Evolutionary conservation across 352 stramenopile species (phyloP).

Genomic region (Globisporangium paddicum): DNA sequence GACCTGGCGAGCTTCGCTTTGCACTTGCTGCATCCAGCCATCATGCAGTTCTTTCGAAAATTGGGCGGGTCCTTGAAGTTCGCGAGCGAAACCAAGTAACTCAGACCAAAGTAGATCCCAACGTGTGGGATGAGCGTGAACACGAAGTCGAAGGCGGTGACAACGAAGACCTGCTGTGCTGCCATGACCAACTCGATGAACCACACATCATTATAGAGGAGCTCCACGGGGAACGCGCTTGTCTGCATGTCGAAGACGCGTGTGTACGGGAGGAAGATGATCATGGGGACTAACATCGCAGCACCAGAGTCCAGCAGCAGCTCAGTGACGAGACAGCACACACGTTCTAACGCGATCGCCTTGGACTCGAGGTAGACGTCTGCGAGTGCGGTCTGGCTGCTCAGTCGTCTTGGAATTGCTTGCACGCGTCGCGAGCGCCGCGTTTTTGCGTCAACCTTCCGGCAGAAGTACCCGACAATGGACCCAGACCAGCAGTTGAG

Average conservation of each 20-base stretch:
- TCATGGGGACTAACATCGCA: neutral
- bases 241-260: neutral
- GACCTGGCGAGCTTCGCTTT: neutral
- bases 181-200: conserved; percentile 1
- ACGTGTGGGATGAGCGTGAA: neutral
- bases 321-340: neutral
- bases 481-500: neutral
- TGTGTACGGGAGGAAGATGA: neutral
- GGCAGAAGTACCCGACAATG: neutral
- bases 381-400: neutral
- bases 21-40: neutral
- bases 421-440: neutral
- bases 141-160: neutral
- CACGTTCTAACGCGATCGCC: neutral
- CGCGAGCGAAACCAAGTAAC: neutral
- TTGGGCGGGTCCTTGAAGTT: neutral
- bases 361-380: neutral
- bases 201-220: neutral
- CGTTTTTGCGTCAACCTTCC: neutral
- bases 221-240: neutral
- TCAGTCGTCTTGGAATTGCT: neutral
- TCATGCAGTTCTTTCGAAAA: neutral
- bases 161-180: neutral
- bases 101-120: conserved; percentile 1
- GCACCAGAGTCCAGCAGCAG: neutral